These are phyloP conservation scores for Aegilops umbellulata DNA, from an alignment of 176 grass and related monocot species.

Conservation along the genomic window DNA sequence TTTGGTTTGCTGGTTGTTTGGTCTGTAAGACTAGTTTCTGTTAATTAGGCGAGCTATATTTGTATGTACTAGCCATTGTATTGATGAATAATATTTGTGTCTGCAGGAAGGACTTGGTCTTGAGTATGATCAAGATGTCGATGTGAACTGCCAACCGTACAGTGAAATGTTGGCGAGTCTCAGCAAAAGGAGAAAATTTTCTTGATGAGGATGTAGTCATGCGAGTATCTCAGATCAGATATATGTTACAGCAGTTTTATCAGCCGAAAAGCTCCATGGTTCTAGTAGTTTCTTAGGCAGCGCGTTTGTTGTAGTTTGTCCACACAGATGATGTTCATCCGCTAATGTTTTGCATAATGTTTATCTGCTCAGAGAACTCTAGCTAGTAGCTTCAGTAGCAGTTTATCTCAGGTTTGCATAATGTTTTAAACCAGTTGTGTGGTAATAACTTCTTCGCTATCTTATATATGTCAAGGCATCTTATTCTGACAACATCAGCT, in stretches of 20 bases:
- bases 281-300: not conserved
- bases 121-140: slow-evolving; percentile 95
- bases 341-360: not conserved
- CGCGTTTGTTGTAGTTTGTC: not conserved
- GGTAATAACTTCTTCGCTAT: not conserved
- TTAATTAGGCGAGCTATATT: too few relatives aligned
- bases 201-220: slow-evolving; percentile 25
- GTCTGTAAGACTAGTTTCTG: too few relatives aligned
- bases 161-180: slow-evolving; percentile 49
- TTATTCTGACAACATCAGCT: too few relatives aligned
- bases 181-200: slow-evolving; percentile 67
- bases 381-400: slow-evolving; percentile 2
- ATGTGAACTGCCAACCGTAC: slow-evolving; percentile 57
- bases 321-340: not conserved
- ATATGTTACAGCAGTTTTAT: slow-evolving; percentile 19
- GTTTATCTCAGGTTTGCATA: slow-evolving; percentile 5
- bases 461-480: not conserved
- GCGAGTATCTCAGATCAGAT: slow-evolving; percentile 19
- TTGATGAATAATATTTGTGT: slow-evolving; percentile 17
- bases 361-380: not conserved
- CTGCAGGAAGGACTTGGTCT: slow-evolving; percentile 88
- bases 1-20: too few relatives aligned
- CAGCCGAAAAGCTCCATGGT: slow-evolving; percentile 11
- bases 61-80: not conserved
- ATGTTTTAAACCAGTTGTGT: not conserved